phyloP scores from a whole-genome alignment of 306 rosid genomes.

The Parietaria judaica region DNA sequence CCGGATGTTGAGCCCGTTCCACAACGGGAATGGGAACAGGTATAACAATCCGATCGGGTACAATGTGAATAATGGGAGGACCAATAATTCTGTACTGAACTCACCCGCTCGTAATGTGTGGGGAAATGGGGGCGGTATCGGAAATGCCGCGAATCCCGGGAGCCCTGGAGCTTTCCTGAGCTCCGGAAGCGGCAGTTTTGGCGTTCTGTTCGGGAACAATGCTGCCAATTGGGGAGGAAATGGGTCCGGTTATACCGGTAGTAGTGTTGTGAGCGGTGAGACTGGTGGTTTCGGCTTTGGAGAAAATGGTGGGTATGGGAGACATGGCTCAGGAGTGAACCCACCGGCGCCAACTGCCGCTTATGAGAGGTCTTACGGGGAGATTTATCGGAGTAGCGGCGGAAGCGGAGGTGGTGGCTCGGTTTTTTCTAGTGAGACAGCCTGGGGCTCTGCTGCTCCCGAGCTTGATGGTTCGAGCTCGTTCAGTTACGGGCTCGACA shows the following conservation, averaged over 20 bases:
- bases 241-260: constrained; percentile 48
- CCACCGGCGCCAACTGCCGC: constrained; percentile 45
- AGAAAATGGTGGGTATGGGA: constrained; percentile 64
- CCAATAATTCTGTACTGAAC: constrained; percentile 43
- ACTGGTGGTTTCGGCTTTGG: constrained; percentile 51
- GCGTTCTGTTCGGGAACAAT: constrained; percentile 57
- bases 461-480: constrained; percentile 68
- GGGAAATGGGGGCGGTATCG: constrained; percentile 60
- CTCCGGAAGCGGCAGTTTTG: constrained; percentile 60
- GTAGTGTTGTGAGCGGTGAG: constrained; percentile 64
- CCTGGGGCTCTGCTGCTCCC: constrained; percentile 70
- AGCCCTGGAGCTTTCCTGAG: constrained; percentile 48
- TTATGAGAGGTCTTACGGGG: constrained; percentile 72
- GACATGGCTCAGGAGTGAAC: constrained; percentile 44
- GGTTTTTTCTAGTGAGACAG: constrained; percentile 48
- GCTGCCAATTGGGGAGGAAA: constrained; percentile 64
- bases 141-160: constrained; percentile 36
- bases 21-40: constrained; percentile 59
- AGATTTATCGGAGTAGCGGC: constrained; percentile 40
- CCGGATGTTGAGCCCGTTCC: constrained; percentile 57
- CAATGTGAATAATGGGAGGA: constrained; percentile 54
- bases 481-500: constrained; percentile 59
- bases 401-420: constrained; percentile 18
- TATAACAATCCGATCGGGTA: constrained; percentile 67
- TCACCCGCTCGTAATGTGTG: constrained; percentile 73